phyloP scores from a whole-genome alignment of 2,329 filamentous ascomycete genomes.

The Teratosphaeria zuluensis region DNA sequence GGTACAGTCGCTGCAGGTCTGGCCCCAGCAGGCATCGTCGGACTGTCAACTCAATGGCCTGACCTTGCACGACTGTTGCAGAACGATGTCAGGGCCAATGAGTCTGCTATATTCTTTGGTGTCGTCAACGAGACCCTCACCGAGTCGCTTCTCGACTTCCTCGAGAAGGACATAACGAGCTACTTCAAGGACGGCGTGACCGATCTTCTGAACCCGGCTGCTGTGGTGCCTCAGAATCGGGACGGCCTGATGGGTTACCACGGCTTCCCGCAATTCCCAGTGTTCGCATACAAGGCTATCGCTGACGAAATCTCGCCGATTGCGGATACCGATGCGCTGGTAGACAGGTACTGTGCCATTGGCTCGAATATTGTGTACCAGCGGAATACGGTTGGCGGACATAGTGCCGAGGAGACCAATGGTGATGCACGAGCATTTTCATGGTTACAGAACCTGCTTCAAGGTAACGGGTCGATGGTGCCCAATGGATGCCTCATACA shows the following conservation, averaged over 20 bases:
- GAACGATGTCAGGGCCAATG: slow-evolving; percentile 22
- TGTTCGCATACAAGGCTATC: slow-evolving; percentile 44
- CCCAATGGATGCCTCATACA: slow-evolving; percentile 17
- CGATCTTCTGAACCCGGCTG: slow-evolving; percentile 14
- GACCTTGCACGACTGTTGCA: slow-evolving; percentile 20
- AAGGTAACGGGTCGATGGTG: slow-evolving; percentile 4
- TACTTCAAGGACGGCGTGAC: slow-evolving; percentile 34
- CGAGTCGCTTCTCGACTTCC: slow-evolving; percentile 21
- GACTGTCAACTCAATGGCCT: slow-evolving; percentile 28
- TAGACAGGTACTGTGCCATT: slow-evolving; percentile 32
- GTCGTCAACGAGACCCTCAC: slow-evolving; percentile 17
- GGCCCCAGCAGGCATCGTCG: slow-evolving; percentile 26
- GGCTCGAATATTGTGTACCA: slow-evolving; percentile 37
- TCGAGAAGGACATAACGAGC: slow-evolving; percentile 27
- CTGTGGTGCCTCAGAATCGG: slow-evolving; percentile 19
- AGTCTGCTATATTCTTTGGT: slow-evolving; percentile 24
- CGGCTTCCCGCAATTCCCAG: slow-evolving; percentile 37
- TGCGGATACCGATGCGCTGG: slow-evolving; percentile 35
- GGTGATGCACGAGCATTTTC: slow-evolving; percentile 25
- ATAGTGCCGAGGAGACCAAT: slow-evolving; percentile 28
- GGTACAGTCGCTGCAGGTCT: slow-evolving; percentile 21
- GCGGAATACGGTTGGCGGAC: slow-evolving; percentile 35
- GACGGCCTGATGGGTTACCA: slow-evolving; percentile 30
- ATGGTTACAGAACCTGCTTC: slow-evolving; percentile 16
- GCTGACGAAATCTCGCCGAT: slow-evolving; percentile 37